Evolutionary conservation across 495 filamentous ascomycete species (phyloP), one percentile per base, ranked within the genome.

Genomic region (Xylaria nigripes): DNA sequence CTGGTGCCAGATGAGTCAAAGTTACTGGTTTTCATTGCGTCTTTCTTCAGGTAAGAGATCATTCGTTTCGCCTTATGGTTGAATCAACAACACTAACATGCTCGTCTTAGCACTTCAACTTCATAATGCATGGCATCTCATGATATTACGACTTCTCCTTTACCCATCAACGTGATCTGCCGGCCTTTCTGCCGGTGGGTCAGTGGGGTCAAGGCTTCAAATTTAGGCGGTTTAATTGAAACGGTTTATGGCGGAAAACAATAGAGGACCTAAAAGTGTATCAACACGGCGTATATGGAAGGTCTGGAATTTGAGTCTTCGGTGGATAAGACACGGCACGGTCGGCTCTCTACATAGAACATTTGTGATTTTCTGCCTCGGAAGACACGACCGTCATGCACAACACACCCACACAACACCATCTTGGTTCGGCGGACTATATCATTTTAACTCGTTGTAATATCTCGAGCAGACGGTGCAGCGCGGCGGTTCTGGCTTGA

Each of bases 381-480:
- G 58, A 61, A 56, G 57, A 54, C 22, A 55, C 53, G 53, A 55
- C 46, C 34, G 23, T 55, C 46, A 55, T 45, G 53, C 34, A 38
- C 43, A 36, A 60, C 53, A 27, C 34, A 44, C 38, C 56, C 60
- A 59, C 55, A 55, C 19, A 49, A 49, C 30, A 47, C 27, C 45
- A 50, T 59, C 59, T 65, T 59, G 56, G 59, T 42, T 60, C 55
- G 55, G 61, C 60, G 66, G 64, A 54, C 55, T 40, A 40, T 40
- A 16, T 48, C 49, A 74, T 77, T 67, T 72, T 66, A 78, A 77
- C 78, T 77, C 73, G 72, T 79, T 81, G 74, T 81, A 79, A 78
- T 77, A 60, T 45, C 47, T 68, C 63, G 61, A 66, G 65, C 68
- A 63, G 62, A 56, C 62, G 66, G 54, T 57, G 70, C 66, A 64